These are phyloP conservation scores for Nepenthes mirabilis DNA, from an alignment of 148 eudicot genomes.

Conservation along the genomic window DNA sequence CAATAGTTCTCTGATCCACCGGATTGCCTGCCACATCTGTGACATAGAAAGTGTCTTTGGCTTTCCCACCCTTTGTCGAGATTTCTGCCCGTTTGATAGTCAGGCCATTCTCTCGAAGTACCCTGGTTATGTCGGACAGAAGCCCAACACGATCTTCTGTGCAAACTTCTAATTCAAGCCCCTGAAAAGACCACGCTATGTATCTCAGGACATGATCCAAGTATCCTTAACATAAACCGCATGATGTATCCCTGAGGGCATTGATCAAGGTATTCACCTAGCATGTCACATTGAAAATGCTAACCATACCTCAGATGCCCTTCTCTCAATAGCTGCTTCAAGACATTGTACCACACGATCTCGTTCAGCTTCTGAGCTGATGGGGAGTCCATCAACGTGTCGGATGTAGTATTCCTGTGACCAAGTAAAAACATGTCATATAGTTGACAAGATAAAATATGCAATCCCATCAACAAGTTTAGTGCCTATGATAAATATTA, in stretches of 20 bases:
- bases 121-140: conserved; percentile 71
- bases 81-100: conserved; percentile 67
- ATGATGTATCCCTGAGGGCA: not conserved
- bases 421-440: not conserved
- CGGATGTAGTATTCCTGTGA: conserved; percentile 80
- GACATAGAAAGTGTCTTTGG: conserved; percentile 59
- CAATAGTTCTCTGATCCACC: conserved; percentile 41
- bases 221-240: not conserved
- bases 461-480: too few relatives aligned
- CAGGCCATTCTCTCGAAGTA: conserved; percentile 73
- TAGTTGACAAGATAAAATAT: not conserved
- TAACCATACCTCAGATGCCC: conserved; percentile 56
- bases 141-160: conserved; percentile 75
- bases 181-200: conserved; percentile 20
- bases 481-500: too few relatives aligned
- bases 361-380: conserved; percentile 70
- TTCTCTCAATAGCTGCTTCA: conserved; percentile 83
- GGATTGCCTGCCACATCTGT: conserved; percentile 67
- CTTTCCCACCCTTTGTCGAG: conserved; percentile 55
- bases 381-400: conserved; percentile 71
- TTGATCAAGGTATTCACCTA: not conserved
- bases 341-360: conserved; percentile 80
- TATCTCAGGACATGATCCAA: not conserved
- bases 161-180: conserved; percentile 60
- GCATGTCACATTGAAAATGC: not conserved